A percentile compares a stretch with the other conserved stretches of the same genome.
phyloP scores from a whole-genome alignment of 2,329 filamentous ascomycete genomes.

The Trichoderma sp. region DNA sequence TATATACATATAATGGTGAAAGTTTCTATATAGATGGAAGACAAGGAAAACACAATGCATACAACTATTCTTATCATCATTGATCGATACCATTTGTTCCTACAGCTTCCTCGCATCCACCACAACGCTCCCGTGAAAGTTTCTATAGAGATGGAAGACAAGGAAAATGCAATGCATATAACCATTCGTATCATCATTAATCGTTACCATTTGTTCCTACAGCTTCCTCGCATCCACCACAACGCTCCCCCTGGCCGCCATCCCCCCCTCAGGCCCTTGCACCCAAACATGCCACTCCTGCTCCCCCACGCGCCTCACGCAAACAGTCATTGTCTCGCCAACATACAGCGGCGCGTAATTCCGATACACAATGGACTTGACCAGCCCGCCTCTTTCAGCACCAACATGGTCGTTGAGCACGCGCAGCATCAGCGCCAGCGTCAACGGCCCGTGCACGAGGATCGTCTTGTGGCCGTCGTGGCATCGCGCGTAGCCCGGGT shows the following conservation, averaged over 20 bases:
- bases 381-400: background rate
- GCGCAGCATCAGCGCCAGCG: slow-evolving; percentile 73
- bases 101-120: background rate
- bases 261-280: slow-evolving; percentile 59
- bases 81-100: background rate
- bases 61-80: background rate
- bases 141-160: background rate
- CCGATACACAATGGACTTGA: slow-evolving; percentile 66
- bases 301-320: slow-evolving; percentile 55
- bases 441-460: slow-evolving; percentile 85
- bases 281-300: slow-evolving; percentile 65
- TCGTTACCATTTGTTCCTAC: background rate
- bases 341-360: slow-evolving; percentile 83
- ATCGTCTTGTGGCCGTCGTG: slow-evolving; percentile 74
- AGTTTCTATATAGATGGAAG: background rate
- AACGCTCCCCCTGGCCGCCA: slow-evolving; percentile 62
- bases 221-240: slow-evolving; percentile 15
- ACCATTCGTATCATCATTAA: background rate
- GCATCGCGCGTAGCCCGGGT: slow-evolving; percentile 66
- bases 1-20: background rate
- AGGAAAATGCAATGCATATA: background rate
- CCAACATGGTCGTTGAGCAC: slow-evolving; percentile 48
- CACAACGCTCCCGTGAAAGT: slow-evolving; percentile 44
- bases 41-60: background rate
- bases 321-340: slow-evolving; percentile 69